phyloP scores from a whole-genome alignment of 257 asterid species.

The Leptodermis oblonga region DNA sequence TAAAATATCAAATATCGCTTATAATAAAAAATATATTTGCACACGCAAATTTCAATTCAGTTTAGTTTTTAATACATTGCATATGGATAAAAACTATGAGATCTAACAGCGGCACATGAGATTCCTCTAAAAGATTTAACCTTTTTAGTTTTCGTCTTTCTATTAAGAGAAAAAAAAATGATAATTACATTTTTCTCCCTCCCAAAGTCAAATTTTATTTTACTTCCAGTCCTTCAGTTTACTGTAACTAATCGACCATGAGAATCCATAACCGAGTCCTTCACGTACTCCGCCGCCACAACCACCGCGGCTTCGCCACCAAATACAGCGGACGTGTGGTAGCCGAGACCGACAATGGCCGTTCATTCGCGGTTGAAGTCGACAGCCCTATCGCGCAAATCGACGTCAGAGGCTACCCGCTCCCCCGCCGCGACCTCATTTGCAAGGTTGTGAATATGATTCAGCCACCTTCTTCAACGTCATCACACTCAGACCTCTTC shows the following conservation, averaged over 20 bases:
- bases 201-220: not conserved
- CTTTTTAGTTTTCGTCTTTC: too few species aligned
- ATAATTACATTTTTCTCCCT: too few species aligned
- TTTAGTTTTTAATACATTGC: too few species aligned
- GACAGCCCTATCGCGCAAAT: slow-evolving; percentile 38
- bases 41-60: too few species aligned
- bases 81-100: too few species aligned
- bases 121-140: too few species aligned
- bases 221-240: not conserved
- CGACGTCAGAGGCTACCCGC: slow-evolving; percentile 85
- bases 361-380: slow-evolving; percentile 66
- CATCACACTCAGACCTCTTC: slow-evolving; percentile 47
- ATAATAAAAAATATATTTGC: too few species aligned
- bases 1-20: too few species aligned
- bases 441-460: slow-evolving; percentile 60
- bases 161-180: too few species aligned
- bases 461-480: slow-evolving; percentile 45
- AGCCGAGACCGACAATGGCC: slow-evolving; percentile 49
- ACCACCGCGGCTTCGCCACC: slow-evolving; percentile 69
- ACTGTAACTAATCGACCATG: not conserved
- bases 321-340: slow-evolving; percentile 74
- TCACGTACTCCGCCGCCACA: slow-evolving; percentile 28
- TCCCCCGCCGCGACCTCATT: slow-evolving; percentile 87
- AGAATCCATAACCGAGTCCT: slow-evolving; percentile 18
- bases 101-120: too few species aligned